phyloP scores from a whole-genome alignment of 441 rosid species.

The Geranium incanum region DNA sequence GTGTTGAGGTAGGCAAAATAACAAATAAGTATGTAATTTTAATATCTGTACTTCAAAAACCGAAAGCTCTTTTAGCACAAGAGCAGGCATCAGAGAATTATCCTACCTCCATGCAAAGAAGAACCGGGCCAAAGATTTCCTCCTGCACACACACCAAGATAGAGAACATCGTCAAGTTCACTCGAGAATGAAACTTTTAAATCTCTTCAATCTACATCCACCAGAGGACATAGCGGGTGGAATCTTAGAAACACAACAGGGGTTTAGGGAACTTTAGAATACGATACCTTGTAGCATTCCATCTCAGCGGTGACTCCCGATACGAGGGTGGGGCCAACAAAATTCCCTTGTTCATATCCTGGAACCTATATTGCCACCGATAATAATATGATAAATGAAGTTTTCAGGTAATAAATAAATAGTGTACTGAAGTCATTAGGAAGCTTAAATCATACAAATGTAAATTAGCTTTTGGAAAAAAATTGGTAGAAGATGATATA shows the following conservation, averaged over 20 bases:
- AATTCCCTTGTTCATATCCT: slow-evolving; percentile 75
- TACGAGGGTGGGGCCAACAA: slow-evolving; percentile 82
- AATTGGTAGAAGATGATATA: background rate
- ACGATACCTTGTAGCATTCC: slow-evolving; percentile 88
- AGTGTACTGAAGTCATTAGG: background rate
- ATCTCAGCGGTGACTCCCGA: slow-evolving; percentile 71
- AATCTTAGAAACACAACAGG: background rate
- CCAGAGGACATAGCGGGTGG: background rate
- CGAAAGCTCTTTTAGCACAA: slow-evolving; percentile 2
- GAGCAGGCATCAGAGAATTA: slow-evolving; percentile 15
- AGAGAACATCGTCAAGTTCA: slow-evolving; percentile 12
- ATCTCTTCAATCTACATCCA: background rate
- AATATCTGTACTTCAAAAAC: background rate
- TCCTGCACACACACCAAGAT: slow-evolving; percentile 44
- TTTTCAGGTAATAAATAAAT: background rate
- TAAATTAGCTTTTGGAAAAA: background rate
- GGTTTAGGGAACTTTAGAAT: background rate
- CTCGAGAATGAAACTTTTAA: slow-evolving; percentile 3
- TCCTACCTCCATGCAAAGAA: slow-evolving; percentile 74
- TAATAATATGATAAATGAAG: background rate
- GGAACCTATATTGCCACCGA: slow-evolving; percentile 59
- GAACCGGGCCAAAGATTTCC: slow-evolving; percentile 96
- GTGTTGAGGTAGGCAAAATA: slow-evolving; percentile 12
- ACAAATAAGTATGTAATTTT: background rate
- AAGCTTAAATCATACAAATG: no score